These are phyloP conservation scores for Aegilops speltoides DNA, from an alignment of 176 grass and related monocot species.

Conservation along the genomic window DNA sequence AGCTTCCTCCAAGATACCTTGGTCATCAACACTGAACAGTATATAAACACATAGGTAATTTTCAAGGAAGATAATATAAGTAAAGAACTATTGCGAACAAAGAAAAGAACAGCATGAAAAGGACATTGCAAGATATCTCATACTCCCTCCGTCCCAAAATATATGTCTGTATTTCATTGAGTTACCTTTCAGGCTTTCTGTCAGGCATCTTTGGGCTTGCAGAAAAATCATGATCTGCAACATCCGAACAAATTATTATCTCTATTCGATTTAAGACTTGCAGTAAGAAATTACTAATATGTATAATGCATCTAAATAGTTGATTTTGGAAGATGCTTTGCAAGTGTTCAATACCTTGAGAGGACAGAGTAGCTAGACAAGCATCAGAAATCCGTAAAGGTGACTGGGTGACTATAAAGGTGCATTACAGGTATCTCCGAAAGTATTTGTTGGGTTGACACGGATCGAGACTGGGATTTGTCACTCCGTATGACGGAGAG, in stretches of 20 bases:
- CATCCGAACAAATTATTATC: constrained; percentile 18
- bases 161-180: constrained; percentile 2
- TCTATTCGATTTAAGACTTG: background rate
- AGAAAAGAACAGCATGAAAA: background rate
- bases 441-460: too few species aligned
- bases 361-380: constrained; percentile 68
- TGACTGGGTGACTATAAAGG: too few species aligned
- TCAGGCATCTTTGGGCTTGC: constrained; percentile 28
- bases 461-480: too few species aligned
- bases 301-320: too few species aligned
- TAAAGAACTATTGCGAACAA: background rate
- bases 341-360: constrained; percentile 46
- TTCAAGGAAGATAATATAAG: background rate
- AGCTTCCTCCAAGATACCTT: constrained; percentile 3
- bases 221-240: constrained; percentile 32
- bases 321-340: background rate
- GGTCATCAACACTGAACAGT: constrained; percentile 39
- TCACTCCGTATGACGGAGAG: too few species aligned
- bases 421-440: too few species aligned
- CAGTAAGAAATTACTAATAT: constrained; percentile 32
- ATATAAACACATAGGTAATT: background rate
- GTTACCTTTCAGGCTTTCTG: constrained; percentile 42
- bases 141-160: too few species aligned
- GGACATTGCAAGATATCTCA: background rate
- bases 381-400: constrained; percentile 90